Evolutionary conservation across 495 filamentous ascomycete species (phyloP).

Genomic region (Podospora conica): DNA sequence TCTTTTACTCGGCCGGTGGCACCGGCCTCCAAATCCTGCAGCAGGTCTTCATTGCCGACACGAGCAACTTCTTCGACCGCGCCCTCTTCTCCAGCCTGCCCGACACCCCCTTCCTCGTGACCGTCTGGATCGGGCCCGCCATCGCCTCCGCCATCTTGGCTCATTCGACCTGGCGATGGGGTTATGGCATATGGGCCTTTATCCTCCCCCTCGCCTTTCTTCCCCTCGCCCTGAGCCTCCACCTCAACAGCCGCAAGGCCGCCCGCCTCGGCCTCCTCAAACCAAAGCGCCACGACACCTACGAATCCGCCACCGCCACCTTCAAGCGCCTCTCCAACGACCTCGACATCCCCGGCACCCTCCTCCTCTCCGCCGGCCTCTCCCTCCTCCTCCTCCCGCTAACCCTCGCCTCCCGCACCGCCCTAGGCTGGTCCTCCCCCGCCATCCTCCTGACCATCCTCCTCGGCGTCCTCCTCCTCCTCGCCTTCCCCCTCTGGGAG

Average conservation of each 20-base stretch:
- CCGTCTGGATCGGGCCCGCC: constrained; percentile 46
- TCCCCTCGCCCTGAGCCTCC: constrained; percentile 48
- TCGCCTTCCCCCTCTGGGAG: constrained; percentile 56
- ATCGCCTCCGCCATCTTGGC: constrained; percentile 40
- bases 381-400: constrained; percentile 60
- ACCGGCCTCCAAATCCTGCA: constrained; percentile 53
- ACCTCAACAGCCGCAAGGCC: constrained; percentile 49
- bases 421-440: constrained; percentile 45
- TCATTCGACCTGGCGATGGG: constrained; percentile 53
- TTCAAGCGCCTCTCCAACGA: constrained; percentile 47
- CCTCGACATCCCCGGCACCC: constrained; percentile 53
- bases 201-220: constrained; percentile 49
- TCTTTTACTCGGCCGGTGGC: constrained; percentile 41
- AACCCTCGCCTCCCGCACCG: constrained; percentile 45
- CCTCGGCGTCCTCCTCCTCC: constrained; percentile 48
- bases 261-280: constrained; percentile 31
- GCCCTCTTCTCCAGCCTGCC: constrained; percentile 55
- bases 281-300: constrained; percentile 1
- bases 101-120: constrained; percentile 56
- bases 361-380: constrained; percentile 52
- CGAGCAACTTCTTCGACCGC: constrained; percentile 56
- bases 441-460: constrained; percentile 52
- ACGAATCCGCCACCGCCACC: neutral
- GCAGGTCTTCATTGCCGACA: constrained; percentile 60
- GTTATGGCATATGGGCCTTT: constrained; percentile 53